phyloP scores from a whole-genome alignment of 75 land plant species.

The Picea sitchensis region DNA sequence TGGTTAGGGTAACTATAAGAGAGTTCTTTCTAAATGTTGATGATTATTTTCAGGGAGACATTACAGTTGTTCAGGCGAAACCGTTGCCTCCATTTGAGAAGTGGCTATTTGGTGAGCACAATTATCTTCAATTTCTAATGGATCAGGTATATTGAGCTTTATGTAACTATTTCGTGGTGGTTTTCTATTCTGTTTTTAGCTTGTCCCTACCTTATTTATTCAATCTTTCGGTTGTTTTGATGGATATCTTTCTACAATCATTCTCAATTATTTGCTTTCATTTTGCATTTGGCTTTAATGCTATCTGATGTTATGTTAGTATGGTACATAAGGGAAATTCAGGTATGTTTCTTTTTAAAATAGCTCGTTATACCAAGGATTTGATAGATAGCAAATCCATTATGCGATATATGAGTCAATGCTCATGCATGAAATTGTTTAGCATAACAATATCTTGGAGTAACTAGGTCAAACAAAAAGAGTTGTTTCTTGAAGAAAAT shows the following conservation, averaged over 20 bases:
- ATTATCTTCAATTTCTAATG: conserved; percentile 37
- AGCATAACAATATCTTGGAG: neutral
- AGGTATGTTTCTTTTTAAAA: neutral
- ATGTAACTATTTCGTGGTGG: neutral
- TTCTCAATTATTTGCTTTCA: neutral
- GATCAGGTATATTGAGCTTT: conserved; percentile 33
- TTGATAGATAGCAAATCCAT: neutral
- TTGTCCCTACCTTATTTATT: neutral
- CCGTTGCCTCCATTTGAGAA: conserved; percentile 41
- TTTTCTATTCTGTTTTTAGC: neutral
- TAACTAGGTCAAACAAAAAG: neutral
- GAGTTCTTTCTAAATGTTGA: neutral
- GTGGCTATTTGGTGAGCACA: conserved; percentile 33
- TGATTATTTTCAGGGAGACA: conserved; percentile 31
- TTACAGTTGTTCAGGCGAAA: conserved; percentile 31
- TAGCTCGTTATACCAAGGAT: neutral
- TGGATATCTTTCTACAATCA: conserved; percentile 3
- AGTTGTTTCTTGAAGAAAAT: no score
- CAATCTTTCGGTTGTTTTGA: neutral
- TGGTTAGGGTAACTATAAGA: neutral
- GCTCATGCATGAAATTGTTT: neutral
- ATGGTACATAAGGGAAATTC: neutral
- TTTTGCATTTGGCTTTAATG: neutral
- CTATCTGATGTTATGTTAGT: neutral
- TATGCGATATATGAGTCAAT: neutral